Percentiles rank a stretch among this genome's conserved stretches.
Evolutionary conservation across 2,329 filamentous ascomycete species (phyloP).

Genomic region (Aureobasidium subglaciale): DNA sequence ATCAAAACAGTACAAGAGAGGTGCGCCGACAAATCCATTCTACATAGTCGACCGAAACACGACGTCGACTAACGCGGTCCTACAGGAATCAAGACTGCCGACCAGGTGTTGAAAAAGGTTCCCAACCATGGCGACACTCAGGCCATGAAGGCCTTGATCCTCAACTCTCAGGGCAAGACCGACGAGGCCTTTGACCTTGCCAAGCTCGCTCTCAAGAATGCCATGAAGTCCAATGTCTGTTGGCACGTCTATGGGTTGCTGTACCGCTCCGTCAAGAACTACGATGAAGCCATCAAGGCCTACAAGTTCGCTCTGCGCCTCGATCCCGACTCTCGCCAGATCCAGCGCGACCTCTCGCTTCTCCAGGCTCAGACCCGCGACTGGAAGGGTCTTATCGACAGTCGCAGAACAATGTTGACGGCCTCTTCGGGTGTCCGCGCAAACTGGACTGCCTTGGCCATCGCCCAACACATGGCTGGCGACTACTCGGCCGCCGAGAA

Average conservation of each 20-base stretch:
- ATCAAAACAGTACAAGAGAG: constrained; percentile 95
- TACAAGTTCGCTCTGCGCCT: constrained; percentile 92
- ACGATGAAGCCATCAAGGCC: constrained; percentile 97
- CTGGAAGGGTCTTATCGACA: constrained; percentile 87
- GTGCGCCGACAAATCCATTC: constrained; percentile 35
- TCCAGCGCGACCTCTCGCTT: constrained; percentile 86
- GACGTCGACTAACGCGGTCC: constrained; percentile 21
- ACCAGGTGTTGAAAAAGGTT: constrained; percentile 91
- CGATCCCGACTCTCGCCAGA: constrained; percentile 90
- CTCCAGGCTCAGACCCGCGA: constrained; percentile 96
- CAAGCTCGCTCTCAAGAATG: constrained; percentile 84
- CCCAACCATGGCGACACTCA: constrained; percentile 96
- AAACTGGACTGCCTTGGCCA: constrained; percentile 96
- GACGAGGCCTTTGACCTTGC: constrained; percentile 91
- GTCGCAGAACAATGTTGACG: constrained; percentile 79
- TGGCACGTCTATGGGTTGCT: constrained; percentile 98
- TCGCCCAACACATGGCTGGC: constrained; percentile 86
- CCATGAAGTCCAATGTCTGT: constrained; percentile 99
- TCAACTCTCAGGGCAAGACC: constrained; percentile 85
- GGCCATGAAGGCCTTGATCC: constrained; percentile 97
- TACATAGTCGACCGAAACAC: constrained; percentile 16
- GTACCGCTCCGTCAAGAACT: constrained; percentile 92
- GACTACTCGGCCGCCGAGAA: constrained; percentile 82
- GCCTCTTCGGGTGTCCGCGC: constrained; percentile 73
- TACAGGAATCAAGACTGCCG: constrained; percentile 83